Evolutionary conservation across 202 grass and related monocot genomes (phyloP).

Genomic region (Hordeum pubiflorum): DNA sequence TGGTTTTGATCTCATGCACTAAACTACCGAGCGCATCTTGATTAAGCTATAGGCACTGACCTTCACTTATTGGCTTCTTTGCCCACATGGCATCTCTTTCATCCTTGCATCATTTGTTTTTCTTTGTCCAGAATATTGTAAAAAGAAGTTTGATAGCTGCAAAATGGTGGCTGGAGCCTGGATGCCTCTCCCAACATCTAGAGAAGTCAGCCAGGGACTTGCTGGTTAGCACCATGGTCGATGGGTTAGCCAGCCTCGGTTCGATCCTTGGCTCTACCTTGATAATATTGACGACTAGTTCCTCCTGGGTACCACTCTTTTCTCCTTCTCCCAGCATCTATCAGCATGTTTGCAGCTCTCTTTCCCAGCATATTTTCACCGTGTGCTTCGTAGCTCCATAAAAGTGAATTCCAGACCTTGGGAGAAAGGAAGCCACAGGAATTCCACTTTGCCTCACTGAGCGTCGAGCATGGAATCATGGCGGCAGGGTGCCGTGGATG

Average conservation of each 20-base stretch:
- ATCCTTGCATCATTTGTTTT: slow-evolving; percentile 10
- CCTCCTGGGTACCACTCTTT: background rate
- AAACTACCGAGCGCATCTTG: slow-evolving; percentile 7
- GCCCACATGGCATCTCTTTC: slow-evolving; percentile 20
- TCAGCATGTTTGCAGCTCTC: slow-evolving; percentile 29
- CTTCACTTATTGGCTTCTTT: slow-evolving; percentile 6
- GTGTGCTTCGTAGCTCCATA: slow-evolving; percentile 26
- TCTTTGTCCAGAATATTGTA: background rate
- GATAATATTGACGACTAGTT: background rate
- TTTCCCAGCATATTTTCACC: slow-evolving; percentile 29
- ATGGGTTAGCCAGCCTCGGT: background rate
- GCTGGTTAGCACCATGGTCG: background rate
- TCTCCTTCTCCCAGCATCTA: background rate
- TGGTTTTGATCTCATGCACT: background rate
- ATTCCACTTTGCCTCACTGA: background rate
- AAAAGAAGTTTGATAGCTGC: slow-evolving; percentile 26
- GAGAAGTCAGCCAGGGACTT: background rate
- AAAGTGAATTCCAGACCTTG: slow-evolving; percentile 28
- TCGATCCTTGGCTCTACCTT: background rate
- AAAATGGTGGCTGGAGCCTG: slow-evolving; percentile 23
- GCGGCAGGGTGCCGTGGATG: background rate
- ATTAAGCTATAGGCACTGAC: slow-evolving; percentile 20
- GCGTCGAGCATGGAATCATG: background rate
- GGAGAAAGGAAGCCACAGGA: background rate
- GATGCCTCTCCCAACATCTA: slow-evolving; percentile 12